phyloP scores from a whole-genome alignment of 345 rosid species.

The Acer yangbiense region DNA sequence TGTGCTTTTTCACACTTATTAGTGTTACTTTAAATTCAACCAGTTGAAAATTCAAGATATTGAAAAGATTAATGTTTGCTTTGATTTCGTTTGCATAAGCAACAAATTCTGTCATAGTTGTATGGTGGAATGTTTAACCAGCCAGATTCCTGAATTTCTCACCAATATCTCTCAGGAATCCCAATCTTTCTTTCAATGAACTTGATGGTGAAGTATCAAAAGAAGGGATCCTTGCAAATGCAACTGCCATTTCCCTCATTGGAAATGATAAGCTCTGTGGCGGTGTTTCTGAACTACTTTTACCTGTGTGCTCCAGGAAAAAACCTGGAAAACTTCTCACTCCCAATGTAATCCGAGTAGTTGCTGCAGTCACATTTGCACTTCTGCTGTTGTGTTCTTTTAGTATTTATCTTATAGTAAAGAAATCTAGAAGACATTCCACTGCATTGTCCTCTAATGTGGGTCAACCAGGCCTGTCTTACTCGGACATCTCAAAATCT shows the following conservation, averaged over 20 bases:
- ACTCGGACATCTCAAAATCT: constrained; percentile 1
- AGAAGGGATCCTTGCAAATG: constrained; percentile 28
- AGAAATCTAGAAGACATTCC: not conserved
- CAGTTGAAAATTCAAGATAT: too few species aligned
- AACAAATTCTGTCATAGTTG: too few species aligned
- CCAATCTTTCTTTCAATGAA: constrained; percentile 27
- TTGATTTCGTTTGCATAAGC: too few species aligned
- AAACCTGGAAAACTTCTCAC: not conserved
- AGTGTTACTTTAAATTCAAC: too few species aligned
- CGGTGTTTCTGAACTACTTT: constrained; percentile 1
- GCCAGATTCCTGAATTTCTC: constrained; percentile 22
- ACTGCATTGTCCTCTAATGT: not conserved
- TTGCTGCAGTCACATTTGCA: not conserved
- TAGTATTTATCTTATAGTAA: not conserved
- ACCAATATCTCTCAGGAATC: not conserved
- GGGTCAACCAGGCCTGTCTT: not conserved
- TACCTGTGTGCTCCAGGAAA: constrained; percentile 13
- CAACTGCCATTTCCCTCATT: constrained; percentile 7
- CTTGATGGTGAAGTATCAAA: constrained; percentile 21
- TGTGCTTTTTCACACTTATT: too few species aligned
- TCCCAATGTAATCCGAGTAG: not conserved
- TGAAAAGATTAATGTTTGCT: too few species aligned
- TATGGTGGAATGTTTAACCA: too few species aligned
- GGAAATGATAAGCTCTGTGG: constrained; percentile 30
- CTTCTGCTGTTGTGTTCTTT: not conserved